These are phyloP conservation scores for Cairneyella variabilis DNA, from an alignment of 495 filamentous ascomycete species.

Conservation along the genomic window DNA sequence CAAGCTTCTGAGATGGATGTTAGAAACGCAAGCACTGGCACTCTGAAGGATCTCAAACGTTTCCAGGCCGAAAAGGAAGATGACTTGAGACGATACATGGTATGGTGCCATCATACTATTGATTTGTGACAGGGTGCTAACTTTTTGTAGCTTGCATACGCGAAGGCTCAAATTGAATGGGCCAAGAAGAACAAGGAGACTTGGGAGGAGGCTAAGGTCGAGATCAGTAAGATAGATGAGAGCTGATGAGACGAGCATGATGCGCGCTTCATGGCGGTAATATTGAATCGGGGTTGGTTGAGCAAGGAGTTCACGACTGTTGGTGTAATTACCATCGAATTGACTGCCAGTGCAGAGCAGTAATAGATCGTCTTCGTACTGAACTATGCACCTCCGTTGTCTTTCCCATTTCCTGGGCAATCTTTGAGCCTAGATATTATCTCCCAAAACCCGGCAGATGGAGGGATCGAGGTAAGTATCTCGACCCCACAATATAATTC, in stretches of 20 bases:
- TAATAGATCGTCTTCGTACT: too few relatives aligned
- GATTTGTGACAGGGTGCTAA: constrained; percentile 14
- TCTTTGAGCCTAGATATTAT: too few relatives aligned
- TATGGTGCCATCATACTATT: constrained; percentile 40
- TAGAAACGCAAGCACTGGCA: constrained; percentile 79
- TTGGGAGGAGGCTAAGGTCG: constrained; percentile 93
- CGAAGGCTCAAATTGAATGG: constrained; percentile 94
- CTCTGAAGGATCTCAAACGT: constrained; percentile 82
- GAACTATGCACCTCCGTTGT: too few relatives aligned
- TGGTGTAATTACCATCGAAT: constrained; percentile 8
- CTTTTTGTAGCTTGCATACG: constrained; percentile 75
- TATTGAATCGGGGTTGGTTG: constrained; percentile 1
- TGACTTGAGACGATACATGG: constrained; percentile 92
- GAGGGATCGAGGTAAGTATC: too few relatives aligned
- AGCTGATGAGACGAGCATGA: constrained; percentile 13
- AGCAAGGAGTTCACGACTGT: constrained; percentile 4
- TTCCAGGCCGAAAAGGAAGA: constrained; percentile 95
- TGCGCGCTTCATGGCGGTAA: constrained; percentile 1
- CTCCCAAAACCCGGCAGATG: too few relatives aligned
- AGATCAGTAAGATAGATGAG: constrained; percentile 81
- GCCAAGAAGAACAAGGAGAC: constrained; percentile 95
- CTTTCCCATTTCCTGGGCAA: too few relatives aligned
- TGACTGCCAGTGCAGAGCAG: constrained; percentile 8
- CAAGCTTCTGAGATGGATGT: constrained; percentile 85
- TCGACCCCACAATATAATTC: too few relatives aligned